phyloP scores from a whole-genome alignment of 2,329 filamentous ascomycete species.

The Arthroderma sp. region DNA sequence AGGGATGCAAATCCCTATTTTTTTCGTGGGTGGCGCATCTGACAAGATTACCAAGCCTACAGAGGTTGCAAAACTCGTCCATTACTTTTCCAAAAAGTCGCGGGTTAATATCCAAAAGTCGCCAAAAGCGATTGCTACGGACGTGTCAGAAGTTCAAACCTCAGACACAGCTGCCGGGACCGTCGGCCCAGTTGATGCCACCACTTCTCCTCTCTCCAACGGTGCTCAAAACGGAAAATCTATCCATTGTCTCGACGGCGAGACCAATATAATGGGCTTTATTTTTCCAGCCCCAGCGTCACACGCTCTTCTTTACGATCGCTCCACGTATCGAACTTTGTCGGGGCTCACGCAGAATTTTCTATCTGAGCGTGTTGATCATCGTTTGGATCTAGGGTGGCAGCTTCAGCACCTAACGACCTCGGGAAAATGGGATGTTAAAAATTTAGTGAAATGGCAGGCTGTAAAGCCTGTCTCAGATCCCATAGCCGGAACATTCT shows the following conservation, averaged over 20 bases:
- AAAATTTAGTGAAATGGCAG: constrained; percentile 88
- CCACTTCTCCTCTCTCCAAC: background rate
- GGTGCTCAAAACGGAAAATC: no score
- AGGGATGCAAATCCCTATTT: constrained; percentile 57
- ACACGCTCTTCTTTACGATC: constrained; percentile 73
- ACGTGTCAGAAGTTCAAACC: background rate
- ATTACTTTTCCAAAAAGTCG: constrained; percentile 12
- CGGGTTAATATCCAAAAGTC: background rate
- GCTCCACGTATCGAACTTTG: constrained; percentile 59
- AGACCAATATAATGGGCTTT: constrained; percentile 47
- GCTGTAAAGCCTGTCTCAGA: constrained; percentile 63
- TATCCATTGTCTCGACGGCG: background rate
- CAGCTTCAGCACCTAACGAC: constrained; percentile 79
- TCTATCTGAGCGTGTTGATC: constrained; percentile 58
- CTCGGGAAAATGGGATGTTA: constrained; percentile 94
- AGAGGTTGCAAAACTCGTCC: constrained; percentile 56
- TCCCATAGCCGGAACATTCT: constrained; percentile 66
- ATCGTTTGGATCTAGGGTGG: constrained; percentile 71
- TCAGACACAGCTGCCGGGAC: background rate
- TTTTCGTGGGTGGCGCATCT: constrained; percentile 62
- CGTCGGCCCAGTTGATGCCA: background rate
- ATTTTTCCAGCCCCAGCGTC: constrained; percentile 65
- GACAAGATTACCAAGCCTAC: constrained; percentile 62
- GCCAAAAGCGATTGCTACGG: background rate
- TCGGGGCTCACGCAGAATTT: constrained; percentile 76